These are phyloP conservation scores for Vaccinium macrocarpon DNA, from an alignment of 148 eudicot genomes.

Conservation along the genomic window DNA sequence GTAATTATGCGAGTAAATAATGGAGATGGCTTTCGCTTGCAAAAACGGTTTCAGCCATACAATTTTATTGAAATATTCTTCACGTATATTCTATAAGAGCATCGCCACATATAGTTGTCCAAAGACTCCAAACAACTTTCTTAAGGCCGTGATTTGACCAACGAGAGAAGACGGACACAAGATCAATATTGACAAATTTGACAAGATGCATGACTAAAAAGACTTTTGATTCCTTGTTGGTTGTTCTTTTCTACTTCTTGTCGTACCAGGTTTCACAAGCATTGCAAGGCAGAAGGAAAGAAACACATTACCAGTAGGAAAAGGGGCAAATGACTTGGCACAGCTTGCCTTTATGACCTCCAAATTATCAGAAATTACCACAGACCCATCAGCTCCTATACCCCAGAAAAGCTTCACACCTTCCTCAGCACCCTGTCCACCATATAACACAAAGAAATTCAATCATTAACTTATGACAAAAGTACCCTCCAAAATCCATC, in stretches of 20 bases:
- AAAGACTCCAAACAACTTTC: too few relatives aligned
- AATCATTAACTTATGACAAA: neutral
- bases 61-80: neutral
- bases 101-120: neutral
- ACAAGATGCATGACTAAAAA: neutral
- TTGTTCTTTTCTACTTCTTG: too few relatives aligned
- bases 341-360: slow-evolving; percentile 70
- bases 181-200: neutral
- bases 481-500: neutral
- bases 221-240: too few relatives aligned
- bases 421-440: slow-evolving; percentile 56
- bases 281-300: neutral
- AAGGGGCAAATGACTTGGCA: slow-evolving; percentile 88
- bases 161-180: neutral
- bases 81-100: neutral
- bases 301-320: slow-evolving; percentile 58
- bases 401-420: slow-evolving; percentile 77
- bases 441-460: neutral
- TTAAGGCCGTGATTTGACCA: neutral
- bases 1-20: neutral
- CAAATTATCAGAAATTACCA: slow-evolving; percentile 63
- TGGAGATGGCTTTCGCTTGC: neutral
- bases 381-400: slow-evolving; percentile 76
- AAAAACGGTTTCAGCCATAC: neutral
- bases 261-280: neutral